A percentile compares a stretch with the other conserved stretches of the same genome.
phyloP scores from a whole-genome alignment of 2,329 filamentous ascomycete genomes.

The Neocucurbitaria cava region DNA sequence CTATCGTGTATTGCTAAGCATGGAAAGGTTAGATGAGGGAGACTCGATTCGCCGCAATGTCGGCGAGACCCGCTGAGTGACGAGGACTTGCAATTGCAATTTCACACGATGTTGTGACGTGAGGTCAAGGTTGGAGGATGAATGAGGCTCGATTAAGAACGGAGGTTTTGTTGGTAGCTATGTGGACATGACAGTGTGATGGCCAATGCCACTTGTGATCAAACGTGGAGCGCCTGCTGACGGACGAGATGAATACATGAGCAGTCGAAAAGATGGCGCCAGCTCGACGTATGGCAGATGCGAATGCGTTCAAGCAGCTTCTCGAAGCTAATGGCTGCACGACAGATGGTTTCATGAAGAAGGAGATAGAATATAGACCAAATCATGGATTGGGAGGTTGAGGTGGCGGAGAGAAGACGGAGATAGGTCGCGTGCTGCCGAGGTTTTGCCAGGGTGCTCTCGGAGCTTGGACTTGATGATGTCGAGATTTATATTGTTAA shows the following conservation, averaged over 20 bases:
- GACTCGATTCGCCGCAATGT: background rate
- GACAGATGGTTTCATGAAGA: too few species aligned
- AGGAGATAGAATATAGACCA: too few species aligned
- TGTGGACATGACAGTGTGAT: too few species aligned
- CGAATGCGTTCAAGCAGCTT: too few species aligned
- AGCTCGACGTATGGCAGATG: too few species aligned
- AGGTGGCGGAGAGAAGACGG: background rate
- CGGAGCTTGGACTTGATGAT: slow-evolving; percentile 34
- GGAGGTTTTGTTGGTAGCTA: background rate
- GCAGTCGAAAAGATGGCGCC: too few species aligned
- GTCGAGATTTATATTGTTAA: slow-evolving; percentile 33
- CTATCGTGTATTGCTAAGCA: background rate
- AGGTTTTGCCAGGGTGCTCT: slow-evolving; percentile 22
- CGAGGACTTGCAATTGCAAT: background rate
- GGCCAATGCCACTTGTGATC: too few species aligned
- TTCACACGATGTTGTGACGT: background rate
- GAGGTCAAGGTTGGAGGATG: background rate
- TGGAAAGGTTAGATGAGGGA: background rate
- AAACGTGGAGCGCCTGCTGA: too few species aligned
- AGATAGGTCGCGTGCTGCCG: slow-evolving; percentile 7
- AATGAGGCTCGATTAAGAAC: background rate
- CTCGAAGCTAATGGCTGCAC: too few species aligned
- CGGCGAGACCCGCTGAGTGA: background rate
- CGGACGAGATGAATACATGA: too few species aligned
- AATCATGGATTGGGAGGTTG: too few species aligned